A percentile compares a stretch with the other conserved stretches of the same genome.
phyloP scores from a whole-genome alignment of 805 yeast genomes.

The Pichia membranifaciens region DNA sequence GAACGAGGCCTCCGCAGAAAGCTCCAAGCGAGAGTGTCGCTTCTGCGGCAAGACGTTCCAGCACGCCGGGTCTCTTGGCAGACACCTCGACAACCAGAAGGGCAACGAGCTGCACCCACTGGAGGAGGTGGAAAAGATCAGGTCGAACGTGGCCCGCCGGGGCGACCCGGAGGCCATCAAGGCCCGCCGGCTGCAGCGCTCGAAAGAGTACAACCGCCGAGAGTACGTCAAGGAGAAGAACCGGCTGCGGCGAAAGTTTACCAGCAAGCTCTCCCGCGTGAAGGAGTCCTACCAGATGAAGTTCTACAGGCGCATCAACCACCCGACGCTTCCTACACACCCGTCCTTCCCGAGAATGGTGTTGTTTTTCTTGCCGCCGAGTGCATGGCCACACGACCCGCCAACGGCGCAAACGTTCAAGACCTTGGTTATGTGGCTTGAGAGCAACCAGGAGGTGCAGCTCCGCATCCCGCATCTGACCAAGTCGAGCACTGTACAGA shows the following conservation, averaged over 20 bases:
- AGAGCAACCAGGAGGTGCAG: conserved; percentile 18
- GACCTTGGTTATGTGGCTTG: conserved; percentile 24
- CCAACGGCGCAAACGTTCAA: conserved; percentile 43
- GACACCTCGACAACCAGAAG: conserved; percentile 52
- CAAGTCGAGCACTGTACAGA: conserved; percentile 10
- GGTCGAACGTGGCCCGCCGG: conserved; percentile 46
- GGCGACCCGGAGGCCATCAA: conserved; percentile 41
- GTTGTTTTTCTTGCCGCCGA: conserved; percentile 39
- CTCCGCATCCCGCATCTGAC: conserved; percentile 18
- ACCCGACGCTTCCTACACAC: conserved; percentile 36
- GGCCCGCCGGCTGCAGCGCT: conserved; percentile 35
- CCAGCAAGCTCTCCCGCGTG: conserved; percentile 39
- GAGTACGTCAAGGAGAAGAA: conserved; percentile 44
- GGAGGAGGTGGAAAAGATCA: conserved; percentile 38
- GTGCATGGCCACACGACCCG: conserved; percentile 48
- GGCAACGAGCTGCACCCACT: conserved; percentile 50
- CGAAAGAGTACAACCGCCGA: conserved; percentile 41
- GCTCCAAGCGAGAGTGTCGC: conserved; percentile 26
- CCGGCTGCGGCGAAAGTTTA: conserved; percentile 37
- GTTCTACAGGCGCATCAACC: conserved; percentile 33
- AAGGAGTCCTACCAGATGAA: conserved; percentile 30
- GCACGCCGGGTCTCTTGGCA: conserved; percentile 53
- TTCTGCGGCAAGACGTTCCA: conserved; percentile 51
- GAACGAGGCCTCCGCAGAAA: neutral
- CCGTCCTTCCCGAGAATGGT: conserved; percentile 48